phyloP scores from a whole-genome alignment of 352 stramenopile genomes.

The Globisporangium alternatum region DNA sequence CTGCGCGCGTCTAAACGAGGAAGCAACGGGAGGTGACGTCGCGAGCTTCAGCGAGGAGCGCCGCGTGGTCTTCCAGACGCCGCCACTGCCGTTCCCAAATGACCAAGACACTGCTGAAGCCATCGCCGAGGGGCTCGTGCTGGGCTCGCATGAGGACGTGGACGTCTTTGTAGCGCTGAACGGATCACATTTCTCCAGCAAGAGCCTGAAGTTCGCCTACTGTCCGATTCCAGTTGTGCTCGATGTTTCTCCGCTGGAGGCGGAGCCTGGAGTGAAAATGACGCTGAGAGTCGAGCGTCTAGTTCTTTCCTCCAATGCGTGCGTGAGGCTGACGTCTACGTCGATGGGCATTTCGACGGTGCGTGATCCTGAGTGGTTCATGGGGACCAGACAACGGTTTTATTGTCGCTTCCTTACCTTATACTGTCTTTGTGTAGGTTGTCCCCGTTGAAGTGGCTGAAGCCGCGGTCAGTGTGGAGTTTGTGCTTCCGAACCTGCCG shows the following conservation, averaged over 20 bases:
- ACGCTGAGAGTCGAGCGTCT: constrained; percentile 21
- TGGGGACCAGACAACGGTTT: background rate
- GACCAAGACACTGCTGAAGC: constrained; percentile 20
- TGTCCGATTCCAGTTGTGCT: constrained; percentile 17
- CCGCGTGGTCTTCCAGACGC: constrained; percentile 42
- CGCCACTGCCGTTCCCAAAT: constrained; percentile 34
- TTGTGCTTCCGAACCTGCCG: constrained; percentile 16
- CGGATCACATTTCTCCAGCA: constrained; percentile 40
- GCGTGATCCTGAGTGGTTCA: constrained; percentile 1
- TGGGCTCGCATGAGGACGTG: constrained; percentile 38
- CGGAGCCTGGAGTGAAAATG: constrained; percentile 20
- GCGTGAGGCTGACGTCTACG: constrained; percentile 21
- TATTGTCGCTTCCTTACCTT: background rate
- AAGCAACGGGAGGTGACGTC: background rate
- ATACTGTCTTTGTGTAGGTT: constrained; percentile 8
- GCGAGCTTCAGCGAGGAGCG: constrained; percentile 24
- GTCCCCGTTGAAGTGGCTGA: constrained; percentile 20
- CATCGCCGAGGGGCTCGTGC: constrained; percentile 26
- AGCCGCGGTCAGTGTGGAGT: constrained; percentile 10
- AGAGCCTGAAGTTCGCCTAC: constrained; percentile 29
- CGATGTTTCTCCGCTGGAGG: constrained; percentile 23
- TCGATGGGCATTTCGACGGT: constrained; percentile 24
- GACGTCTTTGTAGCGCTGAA: constrained; percentile 53
- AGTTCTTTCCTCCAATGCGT: constrained; percentile 7
- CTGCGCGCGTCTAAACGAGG: constrained; percentile 19